phyloP scores from a whole-genome alignment of 306 rosid genomes.

The Lagenaria siceraria region DNA sequence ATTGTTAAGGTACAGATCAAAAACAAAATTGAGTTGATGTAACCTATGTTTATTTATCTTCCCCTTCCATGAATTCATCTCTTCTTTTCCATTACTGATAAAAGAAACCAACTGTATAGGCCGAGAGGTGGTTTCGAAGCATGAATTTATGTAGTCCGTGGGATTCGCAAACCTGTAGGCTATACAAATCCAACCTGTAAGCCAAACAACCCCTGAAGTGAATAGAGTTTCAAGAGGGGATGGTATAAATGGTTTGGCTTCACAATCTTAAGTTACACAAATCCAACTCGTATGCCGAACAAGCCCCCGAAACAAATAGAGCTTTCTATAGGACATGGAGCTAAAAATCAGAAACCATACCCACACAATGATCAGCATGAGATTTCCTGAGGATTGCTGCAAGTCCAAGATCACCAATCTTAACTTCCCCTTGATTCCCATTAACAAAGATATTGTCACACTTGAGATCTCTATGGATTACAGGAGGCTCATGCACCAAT shows the following conservation, averaged over 20 bases:
- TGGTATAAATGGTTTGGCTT: neutral
- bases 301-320: neutral
- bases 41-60: neutral
- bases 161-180: neutral
- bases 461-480: conserved; percentile 96
- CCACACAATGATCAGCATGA: conserved; percentile 88
- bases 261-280: neutral
- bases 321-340: neutral
- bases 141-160: neutral
- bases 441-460: conserved; percentile 89
- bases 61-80: neutral
- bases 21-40: neutral
- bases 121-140: neutral
- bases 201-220: neutral
- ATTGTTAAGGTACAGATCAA: neutral
- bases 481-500: conserved; percentile 95
- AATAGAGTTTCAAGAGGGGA: neutral
- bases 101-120: neutral
- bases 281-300: neutral
- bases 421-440: conserved; percentile 96
- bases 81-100: neutral
- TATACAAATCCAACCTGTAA: neutral
- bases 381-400: conserved; percentile 90
- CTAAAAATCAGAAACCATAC: conserved; percentile 22
- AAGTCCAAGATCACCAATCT: conserved; percentile 97